Percentiles rank a stretch among this genome's conserved stretches.
These are phyloP conservation scores for Daldinia childiae DNA, from an alignment of 495 filamentous ascomycete genomes.

Conservation along the genomic window DNA sequence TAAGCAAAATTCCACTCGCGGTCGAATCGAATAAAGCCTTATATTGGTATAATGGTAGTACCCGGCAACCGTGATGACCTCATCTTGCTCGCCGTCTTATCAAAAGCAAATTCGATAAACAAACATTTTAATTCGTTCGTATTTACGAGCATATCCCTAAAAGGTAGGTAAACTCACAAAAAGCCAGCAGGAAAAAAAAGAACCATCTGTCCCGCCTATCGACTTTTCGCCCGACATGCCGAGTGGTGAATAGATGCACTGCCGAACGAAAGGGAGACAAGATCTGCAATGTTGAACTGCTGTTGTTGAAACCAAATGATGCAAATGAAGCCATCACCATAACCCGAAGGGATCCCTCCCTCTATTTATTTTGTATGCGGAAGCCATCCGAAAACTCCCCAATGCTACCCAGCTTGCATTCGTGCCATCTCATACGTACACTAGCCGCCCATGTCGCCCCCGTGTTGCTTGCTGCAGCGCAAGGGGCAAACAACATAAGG, in stretches of 20 bases:
- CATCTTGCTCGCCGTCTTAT: conserved; percentile 18
- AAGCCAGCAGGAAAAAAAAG: not conserved
- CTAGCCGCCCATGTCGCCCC: conserved; percentile 17
- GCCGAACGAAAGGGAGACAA: conserved; percentile 6
- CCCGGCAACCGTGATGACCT: conserved; percentile 29
- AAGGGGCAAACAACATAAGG: not conserved
- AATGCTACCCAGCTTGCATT: conserved; percentile 35
- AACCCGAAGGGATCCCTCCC: conserved; percentile 11
- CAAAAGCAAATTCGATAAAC: conserved; percentile 24
- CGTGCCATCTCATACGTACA: conserved; percentile 13
- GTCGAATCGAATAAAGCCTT: conserved; percentile 1
- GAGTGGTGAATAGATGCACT: not conserved
- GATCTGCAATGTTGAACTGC: conserved; percentile 39
- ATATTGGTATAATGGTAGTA: not conserved
- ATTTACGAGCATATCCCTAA: conserved; percentile 19
- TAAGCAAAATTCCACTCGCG: not conserved
- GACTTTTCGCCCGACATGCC: conserved; percentile 2
- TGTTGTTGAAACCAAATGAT: conserved; percentile 42
- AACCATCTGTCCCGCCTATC: conserved; percentile 18
- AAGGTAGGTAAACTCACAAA: conserved; percentile 7
- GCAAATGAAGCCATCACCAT: conserved; percentile 40
- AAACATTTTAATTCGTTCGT: conserved; percentile 20
- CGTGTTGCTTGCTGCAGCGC: conserved; percentile 11
- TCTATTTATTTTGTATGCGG: conserved; percentile 28
- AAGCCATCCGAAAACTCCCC: conserved; percentile 34